Conservation (phyloP, 139 green algal genomes). For the Auxenochlorella pyrenoidosa region DNA sequence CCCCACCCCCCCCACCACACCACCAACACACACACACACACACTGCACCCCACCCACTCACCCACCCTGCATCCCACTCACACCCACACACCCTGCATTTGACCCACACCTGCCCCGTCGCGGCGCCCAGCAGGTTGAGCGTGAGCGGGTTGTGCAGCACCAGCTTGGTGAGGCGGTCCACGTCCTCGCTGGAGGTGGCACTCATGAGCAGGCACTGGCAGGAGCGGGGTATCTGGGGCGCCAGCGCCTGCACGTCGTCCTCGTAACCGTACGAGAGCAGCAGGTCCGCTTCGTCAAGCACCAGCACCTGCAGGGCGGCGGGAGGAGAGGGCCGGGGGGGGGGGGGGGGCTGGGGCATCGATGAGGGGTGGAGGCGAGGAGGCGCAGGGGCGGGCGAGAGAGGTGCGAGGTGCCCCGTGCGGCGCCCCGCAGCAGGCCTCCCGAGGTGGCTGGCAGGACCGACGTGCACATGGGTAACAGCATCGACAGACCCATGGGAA, state of each 20-base stretch:
- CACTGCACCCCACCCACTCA: too few species aligned
- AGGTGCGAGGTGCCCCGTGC: too few species aligned
- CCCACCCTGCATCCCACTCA: too few species aligned
- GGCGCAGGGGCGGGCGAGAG: too few species aligned
- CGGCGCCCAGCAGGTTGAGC: slow-evolving; percentile 74
- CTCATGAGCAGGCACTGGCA: slow-evolving; percentile 95
- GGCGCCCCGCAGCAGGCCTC: too few species aligned
- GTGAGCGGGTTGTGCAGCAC: slow-evolving; percentile 92
- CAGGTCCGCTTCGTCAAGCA: slow-evolving; percentile 97
- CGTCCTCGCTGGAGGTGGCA: slow-evolving; percentile 83
- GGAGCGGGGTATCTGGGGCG: slow-evolving; percentile 44
- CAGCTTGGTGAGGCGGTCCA: slow-evolving; percentile 84
- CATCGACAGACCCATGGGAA: too few species aligned
- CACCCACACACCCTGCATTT: too few species aligned
- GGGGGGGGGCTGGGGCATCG: too few species aligned
- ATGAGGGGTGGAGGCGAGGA: slow-evolving; percentile 1
- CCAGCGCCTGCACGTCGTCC: slow-evolving; percentile 83
- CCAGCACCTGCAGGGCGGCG: slow-evolving; percentile 66
- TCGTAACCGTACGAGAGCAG: slow-evolving; percentile 94
- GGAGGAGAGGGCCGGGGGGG: background rate
- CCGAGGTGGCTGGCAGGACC: too few species aligned
- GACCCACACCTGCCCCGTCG: background rate
- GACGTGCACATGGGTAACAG: too few species aligned
- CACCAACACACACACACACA: too few species aligned
- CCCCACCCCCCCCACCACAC: too few species aligned